Percentiles rank a stretch among this genome's conserved stretches.
Conservation (phyloP, 2,329 filamentous ascomycete species). For the Tetracladium maxilliforme region DNA sequence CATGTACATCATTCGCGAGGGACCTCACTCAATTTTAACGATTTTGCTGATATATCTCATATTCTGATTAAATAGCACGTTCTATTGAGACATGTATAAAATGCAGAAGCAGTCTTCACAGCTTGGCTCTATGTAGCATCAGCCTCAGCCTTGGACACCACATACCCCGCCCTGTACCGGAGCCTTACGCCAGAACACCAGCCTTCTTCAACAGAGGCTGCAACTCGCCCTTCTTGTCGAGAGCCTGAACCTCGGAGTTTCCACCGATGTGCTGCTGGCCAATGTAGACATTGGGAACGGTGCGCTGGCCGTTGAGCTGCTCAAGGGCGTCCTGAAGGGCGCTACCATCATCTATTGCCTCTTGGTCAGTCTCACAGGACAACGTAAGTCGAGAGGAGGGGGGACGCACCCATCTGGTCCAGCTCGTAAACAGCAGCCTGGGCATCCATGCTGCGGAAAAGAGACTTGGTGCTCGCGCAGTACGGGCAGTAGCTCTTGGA, state of each 20-base stretch:
- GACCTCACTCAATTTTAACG: no score
- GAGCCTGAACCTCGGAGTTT: constrained; percentile 74
- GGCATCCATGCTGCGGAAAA: constrained; percentile 54
- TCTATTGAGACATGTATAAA: no score
- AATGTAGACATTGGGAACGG: constrained; percentile 95
- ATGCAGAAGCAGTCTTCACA: no score
- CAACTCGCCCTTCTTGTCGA: constrained; percentile 51
- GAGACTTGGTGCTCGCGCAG: constrained; percentile 66
- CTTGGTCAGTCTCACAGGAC: neutral
- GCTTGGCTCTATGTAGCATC: no score
- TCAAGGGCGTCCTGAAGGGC: constrained; percentile 73
- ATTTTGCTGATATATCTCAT: no score
- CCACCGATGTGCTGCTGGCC: constrained; percentile 82
- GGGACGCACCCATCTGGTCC: constrained; percentile 61
- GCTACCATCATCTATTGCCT: constrained; percentile 54
- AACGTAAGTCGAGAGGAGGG: neutral
- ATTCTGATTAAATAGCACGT: no score
- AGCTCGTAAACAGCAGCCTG: constrained; percentile 70
- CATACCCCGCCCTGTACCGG: no score
- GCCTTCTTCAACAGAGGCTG: constrained; percentile 47
- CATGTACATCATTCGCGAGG: no score
- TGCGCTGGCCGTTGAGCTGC: constrained; percentile 69
- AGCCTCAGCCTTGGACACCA: no score
- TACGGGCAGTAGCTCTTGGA: constrained; percentile 95
- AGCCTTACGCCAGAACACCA: no score